A percentile compares a stretch with the other conserved stretches of the same genome.
phyloP scores from a whole-genome alignment of 176 grass and related monocot genomes.

The Pontederia crassipes region DNA sequence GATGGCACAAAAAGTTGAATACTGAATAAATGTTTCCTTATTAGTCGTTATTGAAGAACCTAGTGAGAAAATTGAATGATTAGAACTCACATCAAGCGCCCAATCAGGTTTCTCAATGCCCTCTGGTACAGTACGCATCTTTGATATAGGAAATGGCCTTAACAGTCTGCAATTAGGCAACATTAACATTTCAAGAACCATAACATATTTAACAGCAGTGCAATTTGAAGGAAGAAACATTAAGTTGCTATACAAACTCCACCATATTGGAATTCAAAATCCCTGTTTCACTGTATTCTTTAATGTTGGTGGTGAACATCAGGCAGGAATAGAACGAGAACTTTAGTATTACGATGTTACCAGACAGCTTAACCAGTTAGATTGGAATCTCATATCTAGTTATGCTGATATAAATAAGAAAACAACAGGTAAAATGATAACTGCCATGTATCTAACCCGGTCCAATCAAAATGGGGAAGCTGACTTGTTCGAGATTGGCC shows the following conservation, averaged over 20 bases:
- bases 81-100: slow-evolving; percentile 65
- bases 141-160: slow-evolving; percentile 87
- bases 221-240: too few relatives aligned
- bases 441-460: slow-evolving; percentile 39
- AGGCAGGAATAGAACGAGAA: too few relatives aligned
- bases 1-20: too few relatives aligned
- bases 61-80: slow-evolving; percentile 1
- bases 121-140: slow-evolving; percentile 49
- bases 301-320: too few relatives aligned
- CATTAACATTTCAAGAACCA: background rate
- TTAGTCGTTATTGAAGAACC: slow-evolving; percentile 2
- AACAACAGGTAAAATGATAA: background rate
- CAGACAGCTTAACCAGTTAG: too few relatives aligned
- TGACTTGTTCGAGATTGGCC: slow-evolving; percentile 41
- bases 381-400: slow-evolving; percentile 8
- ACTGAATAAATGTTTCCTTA: background rate
- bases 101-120: slow-evolving; percentile 90
- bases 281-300: too few relatives aligned
- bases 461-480: slow-evolving; percentile 77
- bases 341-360: too few relatives aligned
- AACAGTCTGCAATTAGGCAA: slow-evolving; percentile 43
- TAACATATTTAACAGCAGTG: background rate
- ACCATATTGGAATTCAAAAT: too few relatives aligned
- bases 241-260: too few relatives aligned
- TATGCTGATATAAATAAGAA: slow-evolving; percentile 17